Conservation (phyloP, 176 grass and related monocot genomes). For the Oryza officinalis region DNA sequence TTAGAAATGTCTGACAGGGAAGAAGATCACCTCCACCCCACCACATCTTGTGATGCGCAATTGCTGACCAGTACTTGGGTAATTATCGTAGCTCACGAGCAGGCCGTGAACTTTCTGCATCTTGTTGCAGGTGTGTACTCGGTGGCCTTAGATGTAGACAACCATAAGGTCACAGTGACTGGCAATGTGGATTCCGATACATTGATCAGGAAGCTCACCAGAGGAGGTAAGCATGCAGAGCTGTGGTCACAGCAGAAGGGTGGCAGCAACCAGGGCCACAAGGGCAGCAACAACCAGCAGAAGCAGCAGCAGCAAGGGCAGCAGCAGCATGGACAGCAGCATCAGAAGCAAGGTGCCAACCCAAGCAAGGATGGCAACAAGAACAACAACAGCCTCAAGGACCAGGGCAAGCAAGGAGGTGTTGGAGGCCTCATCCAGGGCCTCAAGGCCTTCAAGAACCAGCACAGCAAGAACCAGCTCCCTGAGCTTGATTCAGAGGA, state of each 20-base stretch:
- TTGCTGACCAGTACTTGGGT: neutral
- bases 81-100: constrained; percentile 48
- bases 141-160: constrained; percentile 81
- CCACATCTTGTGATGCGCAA: constrained; percentile 32
- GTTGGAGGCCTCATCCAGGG: constrained; percentile 75
- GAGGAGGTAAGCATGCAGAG: constrained; percentile 84
- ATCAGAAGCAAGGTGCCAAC: constrained; percentile 55
- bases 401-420: constrained; percentile 66
- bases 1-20: constrained; percentile 12
- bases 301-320: constrained; percentile 47
- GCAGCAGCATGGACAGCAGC: constrained; percentile 46
- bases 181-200: constrained; percentile 67
- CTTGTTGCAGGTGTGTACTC: constrained; percentile 78
- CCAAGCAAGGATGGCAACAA: constrained; percentile 45
- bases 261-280: constrained; percentile 55
- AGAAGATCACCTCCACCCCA: neutral
- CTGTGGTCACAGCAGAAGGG: constrained; percentile 80
- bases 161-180: constrained; percentile 85
- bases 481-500: constrained; percentile 61
- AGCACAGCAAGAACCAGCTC: constrained; percentile 66
- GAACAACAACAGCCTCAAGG: constrained; percentile 58
- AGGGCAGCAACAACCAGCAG: constrained; percentile 48
- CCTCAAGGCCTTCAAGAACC: constrained; percentile 87
- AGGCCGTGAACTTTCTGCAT: constrained; percentile 36
- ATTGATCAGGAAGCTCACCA: constrained; percentile 81